Conservation (phyloP, 2,329 filamentous ascomycete genomes). For the Lasiodiplodia sp. region DNA sequence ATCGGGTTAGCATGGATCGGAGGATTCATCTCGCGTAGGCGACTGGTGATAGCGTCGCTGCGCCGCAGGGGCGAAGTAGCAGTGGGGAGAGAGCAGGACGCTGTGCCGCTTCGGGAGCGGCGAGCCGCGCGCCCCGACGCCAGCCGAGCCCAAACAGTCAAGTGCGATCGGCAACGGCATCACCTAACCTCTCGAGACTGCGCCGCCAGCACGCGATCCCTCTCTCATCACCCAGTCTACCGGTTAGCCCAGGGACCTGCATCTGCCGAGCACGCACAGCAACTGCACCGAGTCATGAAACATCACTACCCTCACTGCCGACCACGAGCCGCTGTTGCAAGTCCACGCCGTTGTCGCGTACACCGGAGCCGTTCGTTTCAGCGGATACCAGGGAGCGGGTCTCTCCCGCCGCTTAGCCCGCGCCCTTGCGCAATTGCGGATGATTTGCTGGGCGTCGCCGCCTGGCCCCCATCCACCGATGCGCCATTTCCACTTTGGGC, state of each 20-base stretch:
- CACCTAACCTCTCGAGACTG: constrained; percentile 5
- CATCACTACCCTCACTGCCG: background rate
- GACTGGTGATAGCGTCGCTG: background rate
- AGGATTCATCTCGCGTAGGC: constrained; percentile 11
- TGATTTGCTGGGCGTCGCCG: constrained; percentile 12
- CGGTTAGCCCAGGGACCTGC: constrained; percentile 2
- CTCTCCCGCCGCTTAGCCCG: background rate
- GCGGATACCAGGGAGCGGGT: background rate
- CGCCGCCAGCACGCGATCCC: constrained; percentile 2
- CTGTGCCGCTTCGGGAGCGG: constrained; percentile 7
- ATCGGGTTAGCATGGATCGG: background rate
- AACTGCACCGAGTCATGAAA: background rate
- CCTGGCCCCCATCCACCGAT: background rate
- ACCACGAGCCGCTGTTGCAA: background rate
- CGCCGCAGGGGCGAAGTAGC: constrained; percentile 12
- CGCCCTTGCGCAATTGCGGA: constrained; percentile 8
- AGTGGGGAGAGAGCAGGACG: constrained; percentile 8
- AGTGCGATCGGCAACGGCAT: constrained; percentile 3
- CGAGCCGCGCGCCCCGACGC: constrained; percentile 3
- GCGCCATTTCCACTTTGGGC: background rate
- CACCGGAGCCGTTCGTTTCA: background rate
- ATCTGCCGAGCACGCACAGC: background rate
- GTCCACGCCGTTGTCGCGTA: background rate
- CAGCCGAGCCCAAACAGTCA: constrained; percentile 2
- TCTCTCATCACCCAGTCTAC: background rate